Evolutionary conservation across 108 stramenopile species (phyloP).

Genomic region (Ochromonas danica): DNA sequence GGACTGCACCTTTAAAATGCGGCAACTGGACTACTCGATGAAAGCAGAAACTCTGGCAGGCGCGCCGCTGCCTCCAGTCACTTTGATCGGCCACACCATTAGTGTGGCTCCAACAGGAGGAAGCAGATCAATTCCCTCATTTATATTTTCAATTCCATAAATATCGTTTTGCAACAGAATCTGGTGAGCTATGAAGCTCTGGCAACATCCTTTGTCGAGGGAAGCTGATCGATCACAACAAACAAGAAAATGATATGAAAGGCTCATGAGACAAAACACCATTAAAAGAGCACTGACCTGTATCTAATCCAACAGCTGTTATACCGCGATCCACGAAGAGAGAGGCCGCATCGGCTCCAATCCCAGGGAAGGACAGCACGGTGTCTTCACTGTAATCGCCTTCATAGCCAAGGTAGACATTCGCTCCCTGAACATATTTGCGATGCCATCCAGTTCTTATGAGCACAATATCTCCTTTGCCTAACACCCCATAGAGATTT

Average conservation of each 20-base stretch:
- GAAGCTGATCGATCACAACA: background rate
- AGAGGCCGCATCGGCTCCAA: conserved; percentile 1
- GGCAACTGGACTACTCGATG: no score
- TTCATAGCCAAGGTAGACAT: conserved; percentile 1
- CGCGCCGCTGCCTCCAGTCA: conserved; percentile 8
- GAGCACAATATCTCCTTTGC: background rate
- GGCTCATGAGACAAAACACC: no score
- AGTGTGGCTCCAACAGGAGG: background rate
- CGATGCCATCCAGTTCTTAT: background rate
- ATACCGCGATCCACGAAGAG: background rate
- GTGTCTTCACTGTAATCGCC: background rate
- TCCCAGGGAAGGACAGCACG: background rate
- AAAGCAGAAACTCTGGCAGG: conserved; percentile 10
- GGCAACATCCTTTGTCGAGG: background rate
- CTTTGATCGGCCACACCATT: background rate
- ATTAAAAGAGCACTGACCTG: no score
- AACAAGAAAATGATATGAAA: background rate
- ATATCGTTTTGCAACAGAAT: background rate
- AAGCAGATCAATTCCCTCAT: background rate
- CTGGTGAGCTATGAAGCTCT: background rate
- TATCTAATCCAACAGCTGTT: conserved; percentile 5
- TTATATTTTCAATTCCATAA: conserved; percentile 26
- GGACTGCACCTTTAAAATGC: no score
- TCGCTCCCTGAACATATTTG: background rate
- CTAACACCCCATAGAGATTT: background rate